Conservation (phyloP, 176 grass and related monocot species). For the Juncus inflexus region DNA sequence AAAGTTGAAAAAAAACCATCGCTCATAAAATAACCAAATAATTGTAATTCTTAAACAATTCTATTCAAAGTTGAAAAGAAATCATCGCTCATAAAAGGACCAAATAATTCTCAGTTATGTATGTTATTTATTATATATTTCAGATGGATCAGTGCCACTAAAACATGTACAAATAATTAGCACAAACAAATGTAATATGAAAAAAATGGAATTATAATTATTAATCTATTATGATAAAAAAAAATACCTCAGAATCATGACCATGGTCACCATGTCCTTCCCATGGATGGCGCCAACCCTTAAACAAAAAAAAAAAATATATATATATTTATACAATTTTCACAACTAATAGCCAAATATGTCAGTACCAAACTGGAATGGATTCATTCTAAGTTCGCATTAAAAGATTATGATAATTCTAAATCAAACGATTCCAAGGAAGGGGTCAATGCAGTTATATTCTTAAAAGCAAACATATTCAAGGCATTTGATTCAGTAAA, state of each 20-base stretch:
- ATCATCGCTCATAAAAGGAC: too few species aligned
- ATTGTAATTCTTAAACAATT: too few species aligned
- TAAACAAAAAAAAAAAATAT: slow-evolving; percentile 20
- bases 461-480: too few species aligned
- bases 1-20: too few species aligned
- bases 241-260: slow-evolving; percentile 44
- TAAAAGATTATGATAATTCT: background rate
- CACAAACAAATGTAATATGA: background rate
- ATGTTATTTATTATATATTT: background rate
- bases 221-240: background rate
- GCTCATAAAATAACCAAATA: too few species aligned
- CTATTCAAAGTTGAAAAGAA: too few species aligned
- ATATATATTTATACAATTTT: background rate
- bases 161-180: background rate
- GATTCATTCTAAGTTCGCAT: too few species aligned
- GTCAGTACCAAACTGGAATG: too few species aligned
- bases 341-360: too few species aligned
- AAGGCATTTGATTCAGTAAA: too few species aligned
- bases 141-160: background rate
- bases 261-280: slow-evolving; percentile 84
- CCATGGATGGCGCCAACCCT: slow-evolving; percentile 95
- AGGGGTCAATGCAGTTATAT: too few species aligned
- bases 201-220: slow-evolving; percentile 7
- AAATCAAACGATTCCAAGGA: background rate
- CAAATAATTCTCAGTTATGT: too few species aligned